These are phyloP conservation scores for Lactarius vividus DNA, from an alignment of 768 basidiomycete genomes.

Conservation along the genomic window DNA sequence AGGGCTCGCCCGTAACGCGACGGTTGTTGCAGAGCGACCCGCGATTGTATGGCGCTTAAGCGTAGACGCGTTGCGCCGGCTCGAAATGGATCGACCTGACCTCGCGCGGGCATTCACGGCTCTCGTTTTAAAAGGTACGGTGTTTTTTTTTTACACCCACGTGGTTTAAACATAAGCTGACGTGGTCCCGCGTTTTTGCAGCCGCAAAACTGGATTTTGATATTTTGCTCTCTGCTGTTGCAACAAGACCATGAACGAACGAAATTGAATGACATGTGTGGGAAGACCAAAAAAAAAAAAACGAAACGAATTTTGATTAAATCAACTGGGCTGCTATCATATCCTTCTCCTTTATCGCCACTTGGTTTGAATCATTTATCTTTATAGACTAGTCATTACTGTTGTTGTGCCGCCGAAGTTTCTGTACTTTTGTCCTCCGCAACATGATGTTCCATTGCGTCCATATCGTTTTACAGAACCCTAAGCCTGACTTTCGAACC, in stretches of 20 bases:
- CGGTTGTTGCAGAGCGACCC: conserved; percentile 75
- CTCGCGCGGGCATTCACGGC: conserved; percentile 63
- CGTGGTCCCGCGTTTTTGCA: conserved; percentile 28
- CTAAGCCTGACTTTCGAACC: not conserved
- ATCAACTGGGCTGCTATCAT: not conserved
- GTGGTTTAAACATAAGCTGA: conserved; percentile 1
- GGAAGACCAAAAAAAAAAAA: not conserved
- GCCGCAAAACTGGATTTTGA: conserved; percentile 68
- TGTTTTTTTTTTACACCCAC: conserved; percentile 7
- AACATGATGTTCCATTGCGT: not conserved
- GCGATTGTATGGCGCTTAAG: conserved; percentile 82
- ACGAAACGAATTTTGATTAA: not conserved
- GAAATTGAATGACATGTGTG: not conserved
- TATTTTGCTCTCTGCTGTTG: conserved; percentile 56
- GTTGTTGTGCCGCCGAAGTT: not conserved
- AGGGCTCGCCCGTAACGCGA: conserved; percentile 77
- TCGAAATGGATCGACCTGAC: conserved; percentile 69
- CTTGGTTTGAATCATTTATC: not conserved
- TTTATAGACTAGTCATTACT: conserved; percentile 13
- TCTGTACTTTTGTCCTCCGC: not conserved
- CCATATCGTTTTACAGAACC: not conserved
- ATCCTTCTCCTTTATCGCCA: not conserved
- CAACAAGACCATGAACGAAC: conserved; percentile 37
- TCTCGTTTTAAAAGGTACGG: conserved; percentile 72
- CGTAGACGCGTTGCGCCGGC: conserved; percentile 48